These are phyloP conservation scores for Scutellaria minor DNA, from an alignment of 257 asterid species.

Conservation along the genomic window DNA sequence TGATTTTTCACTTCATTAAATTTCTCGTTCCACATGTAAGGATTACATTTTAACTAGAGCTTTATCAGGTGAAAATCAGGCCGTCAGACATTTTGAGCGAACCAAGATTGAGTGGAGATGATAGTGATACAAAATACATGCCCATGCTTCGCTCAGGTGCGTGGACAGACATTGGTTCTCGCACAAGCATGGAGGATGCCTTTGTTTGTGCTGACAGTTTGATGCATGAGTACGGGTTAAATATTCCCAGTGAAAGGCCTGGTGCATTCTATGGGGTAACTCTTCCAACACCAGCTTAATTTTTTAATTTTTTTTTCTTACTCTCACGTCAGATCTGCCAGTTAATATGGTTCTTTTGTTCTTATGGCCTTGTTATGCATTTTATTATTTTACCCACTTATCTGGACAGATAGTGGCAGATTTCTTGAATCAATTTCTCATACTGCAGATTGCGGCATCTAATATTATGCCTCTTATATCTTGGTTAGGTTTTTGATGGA, in stretches of 20 bases:
- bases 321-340: background rate
- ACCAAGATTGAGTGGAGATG: constrained; percentile 50
- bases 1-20: background rate
- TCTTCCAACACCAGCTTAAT: constrained; percentile 19
- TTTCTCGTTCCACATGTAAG: background rate
- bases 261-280: constrained; percentile 92
- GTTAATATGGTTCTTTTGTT: background rate
- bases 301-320: background rate
- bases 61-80: constrained; percentile 62
- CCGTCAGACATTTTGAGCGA: constrained; percentile 44
- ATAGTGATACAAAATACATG: constrained; percentile 42
- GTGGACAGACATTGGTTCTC: constrained; percentile 85
- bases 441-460: background rate
- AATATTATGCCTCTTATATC: background rate
- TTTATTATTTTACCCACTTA: too few species aligned
- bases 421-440: too few species aligned
- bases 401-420: too few species aligned
- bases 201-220: constrained; percentile 75
- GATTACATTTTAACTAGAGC: constrained; percentile 34
- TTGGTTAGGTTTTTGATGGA: constrained; percentile 87
- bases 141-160: constrained; percentile 92
- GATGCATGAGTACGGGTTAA: constrained; percentile 52
- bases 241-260: constrained; percentile 45
- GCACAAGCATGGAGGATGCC: constrained; percentile 87
- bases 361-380: too few species aligned